Conservation (phyloP, 2,329 filamentous ascomycete species). For the Bipolaris oryzae region DNA sequence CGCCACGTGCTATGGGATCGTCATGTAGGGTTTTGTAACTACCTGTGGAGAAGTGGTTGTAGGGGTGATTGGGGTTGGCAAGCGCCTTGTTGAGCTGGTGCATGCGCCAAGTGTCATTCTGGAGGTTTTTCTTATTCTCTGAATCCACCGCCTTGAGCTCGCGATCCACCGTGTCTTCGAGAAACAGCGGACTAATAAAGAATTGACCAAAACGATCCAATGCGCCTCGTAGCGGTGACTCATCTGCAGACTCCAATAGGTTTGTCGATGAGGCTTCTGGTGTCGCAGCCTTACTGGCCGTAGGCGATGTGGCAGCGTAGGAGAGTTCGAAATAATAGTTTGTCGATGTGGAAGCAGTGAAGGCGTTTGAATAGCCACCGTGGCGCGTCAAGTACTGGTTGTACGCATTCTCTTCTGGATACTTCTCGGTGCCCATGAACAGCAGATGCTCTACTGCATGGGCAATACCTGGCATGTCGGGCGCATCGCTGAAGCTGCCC, state of each 20-base stretch:
- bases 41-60: slow-evolving; percentile 89
- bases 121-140: slow-evolving; percentile 96
- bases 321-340: slow-evolving; percentile 98
- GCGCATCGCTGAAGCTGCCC: slow-evolving; percentile 90
- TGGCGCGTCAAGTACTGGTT: slow-evolving; percentile 89
- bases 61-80: slow-evolving; percentile 87
- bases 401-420: slow-evolving; percentile 79
- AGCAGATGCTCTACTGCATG: slow-evolving; percentile 95
- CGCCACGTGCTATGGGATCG: slow-evolving; percentile 74
- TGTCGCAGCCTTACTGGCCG: slow-evolving; percentile 57
- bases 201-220: slow-evolving; percentile 93
- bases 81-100: slow-evolving; percentile 86
- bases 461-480: slow-evolving; percentile 91
- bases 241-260: slow-evolving; percentile 44
- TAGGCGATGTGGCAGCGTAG: slow-evolving; percentile 67
- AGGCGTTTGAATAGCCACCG: slow-evolving; percentile 92
- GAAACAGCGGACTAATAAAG: slow-evolving; percentile 86
- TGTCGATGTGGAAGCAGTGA: slow-evolving; percentile 89
- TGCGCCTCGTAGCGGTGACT: slow-evolving; percentile 76
- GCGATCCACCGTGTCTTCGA: slow-evolving; percentile 81
- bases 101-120: slow-evolving; percentile 86
- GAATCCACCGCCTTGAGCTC: slow-evolving; percentile 90
- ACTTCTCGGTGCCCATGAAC: slow-evolving; percentile 99
- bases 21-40: slow-evolving; percentile 87
- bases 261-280: slow-evolving; percentile 45